Conservation (phyloP, 75 land plant species). For the Pinus albicaulis region DNA sequence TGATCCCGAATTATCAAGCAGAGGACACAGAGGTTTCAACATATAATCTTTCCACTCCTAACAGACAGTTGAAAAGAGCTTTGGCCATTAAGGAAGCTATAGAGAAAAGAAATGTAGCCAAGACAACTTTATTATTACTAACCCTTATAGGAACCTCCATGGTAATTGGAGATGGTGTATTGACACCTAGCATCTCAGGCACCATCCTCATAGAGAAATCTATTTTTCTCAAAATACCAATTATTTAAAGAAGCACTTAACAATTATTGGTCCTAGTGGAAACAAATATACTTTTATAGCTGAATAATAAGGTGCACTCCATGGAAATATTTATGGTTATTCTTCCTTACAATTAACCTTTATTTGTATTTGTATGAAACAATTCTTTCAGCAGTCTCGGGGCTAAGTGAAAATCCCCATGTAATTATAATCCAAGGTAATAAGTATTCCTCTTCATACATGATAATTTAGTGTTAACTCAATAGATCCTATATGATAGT, state of each 20-base stretch:
- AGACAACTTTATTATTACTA: conserved; percentile 35
- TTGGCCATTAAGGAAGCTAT: conserved; percentile 32
- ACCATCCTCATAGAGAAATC: no score
- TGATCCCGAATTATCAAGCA: conserved; percentile 49
- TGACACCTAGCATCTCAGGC: conserved; percentile 71
- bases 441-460: neutral
- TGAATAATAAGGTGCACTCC: neutral
- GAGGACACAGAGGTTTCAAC: conserved; percentile 50
- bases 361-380: neutral
- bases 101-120: conserved; percentile 22
- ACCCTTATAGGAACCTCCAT: conserved; percentile 55
- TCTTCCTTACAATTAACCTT: no score
- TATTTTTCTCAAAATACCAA: no score
- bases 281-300: neutral
- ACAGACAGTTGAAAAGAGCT: conserved; percentile 30
- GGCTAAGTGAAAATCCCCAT: conserved; percentile 20
- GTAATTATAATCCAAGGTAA: neutral
- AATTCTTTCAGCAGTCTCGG: conserved; percentile 82
- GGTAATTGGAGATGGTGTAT: conserved; percentile 67
- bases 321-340: neutral
- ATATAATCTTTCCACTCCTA: conserved; percentile 36
- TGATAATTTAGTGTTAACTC: neutral
- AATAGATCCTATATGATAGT: no score
- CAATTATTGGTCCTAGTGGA: neutral
- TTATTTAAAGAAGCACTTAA: neutral